These are phyloP conservation scores for Xerocomellus intermedius DNA, from an alignment of 768 basidiomycete species.

Conservation along the genomic window DNA sequence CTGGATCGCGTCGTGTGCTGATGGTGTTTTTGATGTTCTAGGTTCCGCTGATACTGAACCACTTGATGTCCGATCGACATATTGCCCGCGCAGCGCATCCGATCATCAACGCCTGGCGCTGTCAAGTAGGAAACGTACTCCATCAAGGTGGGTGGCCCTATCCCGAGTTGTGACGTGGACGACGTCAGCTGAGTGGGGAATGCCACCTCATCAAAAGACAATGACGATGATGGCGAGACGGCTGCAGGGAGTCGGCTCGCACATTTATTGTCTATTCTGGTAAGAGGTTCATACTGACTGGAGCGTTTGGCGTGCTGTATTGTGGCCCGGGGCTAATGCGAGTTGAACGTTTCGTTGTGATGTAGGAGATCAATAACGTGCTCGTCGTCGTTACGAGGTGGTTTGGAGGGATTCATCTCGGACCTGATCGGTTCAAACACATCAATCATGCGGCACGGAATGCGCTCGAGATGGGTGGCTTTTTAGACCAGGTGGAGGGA, in stretches of 20 bases:
- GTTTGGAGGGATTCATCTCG: slow-evolving; percentile 90
- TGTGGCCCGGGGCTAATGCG: not conserved
- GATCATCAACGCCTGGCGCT: slow-evolving; percentile 81
- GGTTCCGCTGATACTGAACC: slow-evolving; percentile 66
- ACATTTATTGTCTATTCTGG: slow-evolving; percentile 87
- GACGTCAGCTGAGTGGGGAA: not conserved
- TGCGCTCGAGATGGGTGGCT: slow-evolving; percentile 85
- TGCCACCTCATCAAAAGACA: slow-evolving; percentile 50
- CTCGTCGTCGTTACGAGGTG: slow-evolving; percentile 91
- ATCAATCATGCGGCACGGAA: slow-evolving; percentile 95
- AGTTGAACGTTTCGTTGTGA: not conserved
- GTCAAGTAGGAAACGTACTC: slow-evolving; percentile 60
- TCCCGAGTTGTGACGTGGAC: not conserved
- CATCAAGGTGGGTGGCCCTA: slow-evolving; percentile 60
- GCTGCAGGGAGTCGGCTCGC: slow-evolving; percentile 90
- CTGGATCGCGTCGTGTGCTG: not conserved
- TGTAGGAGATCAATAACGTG: slow-evolving; percentile 76
- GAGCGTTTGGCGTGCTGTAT: not conserved
- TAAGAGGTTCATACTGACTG: slow-evolving; percentile 31
- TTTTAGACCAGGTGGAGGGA: slow-evolving; percentile 56
- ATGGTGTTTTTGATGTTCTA: slow-evolving; percentile 29
- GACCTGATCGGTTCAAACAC: slow-evolving; percentile 86
- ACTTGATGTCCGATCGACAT: slow-evolving; percentile 68
- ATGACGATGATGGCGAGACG: slow-evolving; percentile 93
- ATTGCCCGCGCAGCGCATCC: slow-evolving; percentile 78